Percentiles rank a stretch among this genome's conserved stretches.
Evolutionary conservation across 495 filamentous ascomycete genomes (phyloP).

Genomic region (Podospora fimiseda): DNA sequence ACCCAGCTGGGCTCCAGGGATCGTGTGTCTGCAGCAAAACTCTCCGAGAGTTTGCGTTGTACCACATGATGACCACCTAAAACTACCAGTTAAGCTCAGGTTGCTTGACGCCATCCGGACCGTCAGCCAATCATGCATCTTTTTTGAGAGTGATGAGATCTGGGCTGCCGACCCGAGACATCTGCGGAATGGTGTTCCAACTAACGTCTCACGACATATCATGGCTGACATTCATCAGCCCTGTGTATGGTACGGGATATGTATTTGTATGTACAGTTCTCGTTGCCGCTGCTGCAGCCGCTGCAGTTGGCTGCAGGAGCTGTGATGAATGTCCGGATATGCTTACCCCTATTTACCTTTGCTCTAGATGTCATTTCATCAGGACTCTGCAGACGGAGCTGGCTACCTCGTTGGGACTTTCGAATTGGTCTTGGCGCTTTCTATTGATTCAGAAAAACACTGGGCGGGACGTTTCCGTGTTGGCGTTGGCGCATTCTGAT

Average conservation of each 20-base stretch:
- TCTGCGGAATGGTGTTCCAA: background rate
- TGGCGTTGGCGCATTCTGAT: background rate
- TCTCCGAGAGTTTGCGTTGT: too few relatives aligned
- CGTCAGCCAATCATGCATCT: background rate
- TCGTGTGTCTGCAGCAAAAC: too few relatives aligned
- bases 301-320: background rate
- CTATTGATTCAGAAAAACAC: background rate
- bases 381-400: background rate
- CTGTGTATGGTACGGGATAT: too few relatives aligned
- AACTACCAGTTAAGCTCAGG: background rate
- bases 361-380: background rate
- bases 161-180: too few relatives aligned
- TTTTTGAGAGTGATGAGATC: too few relatives aligned
- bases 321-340: background rate
- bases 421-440: background rate
- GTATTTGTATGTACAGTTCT: background rate
- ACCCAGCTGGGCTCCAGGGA: too few relatives aligned
- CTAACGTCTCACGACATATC: slow-evolving; percentile 1
- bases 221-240: background rate
- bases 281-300: background rate
- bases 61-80: background rate
- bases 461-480: background rate
- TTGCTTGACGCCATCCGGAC: background rate
- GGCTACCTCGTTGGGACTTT: slow-evolving; percentile 1
- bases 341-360: background rate